Conservation (phyloP, 73 alveolate genomes). For the Paramecium pentaurelia region DNA sequence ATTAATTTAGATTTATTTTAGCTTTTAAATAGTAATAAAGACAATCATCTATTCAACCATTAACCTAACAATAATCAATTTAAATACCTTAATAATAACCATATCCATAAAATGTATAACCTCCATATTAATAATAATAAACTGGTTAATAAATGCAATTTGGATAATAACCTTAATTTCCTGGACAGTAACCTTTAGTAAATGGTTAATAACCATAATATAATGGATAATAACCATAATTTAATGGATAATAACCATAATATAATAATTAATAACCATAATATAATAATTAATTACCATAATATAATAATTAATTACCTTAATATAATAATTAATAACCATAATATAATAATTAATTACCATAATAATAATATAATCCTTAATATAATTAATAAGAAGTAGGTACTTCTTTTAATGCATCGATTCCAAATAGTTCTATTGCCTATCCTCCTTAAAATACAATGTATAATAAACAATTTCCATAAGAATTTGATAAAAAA, state of each 20-base stretch:
- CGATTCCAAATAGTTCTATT: background rate
- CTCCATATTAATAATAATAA: background rate
- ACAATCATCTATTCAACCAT: background rate
- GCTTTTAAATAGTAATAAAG: background rate
- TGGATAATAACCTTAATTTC: background rate
- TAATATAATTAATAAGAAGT: background rate
- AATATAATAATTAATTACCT: background rate
- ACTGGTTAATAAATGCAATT: background rate
- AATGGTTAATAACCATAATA: background rate
- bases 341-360: background rate
- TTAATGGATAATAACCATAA: background rate
- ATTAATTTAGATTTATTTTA: background rate
- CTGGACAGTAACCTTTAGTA: background rate
- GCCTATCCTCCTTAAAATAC: background rate
- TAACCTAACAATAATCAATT: background rate
- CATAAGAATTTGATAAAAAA: background rate
- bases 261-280: background rate
- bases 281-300: background rate
- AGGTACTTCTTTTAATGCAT: background rate
- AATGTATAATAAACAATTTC: background rate
- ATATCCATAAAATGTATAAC: background rate
- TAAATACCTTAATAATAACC: background rate
- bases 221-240: background rate
- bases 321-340: background rate
- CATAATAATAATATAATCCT: background rate